Base-by-base conservation (phyloP, 164 flowering plant species). In the Berberis thunbergii region DNA sequence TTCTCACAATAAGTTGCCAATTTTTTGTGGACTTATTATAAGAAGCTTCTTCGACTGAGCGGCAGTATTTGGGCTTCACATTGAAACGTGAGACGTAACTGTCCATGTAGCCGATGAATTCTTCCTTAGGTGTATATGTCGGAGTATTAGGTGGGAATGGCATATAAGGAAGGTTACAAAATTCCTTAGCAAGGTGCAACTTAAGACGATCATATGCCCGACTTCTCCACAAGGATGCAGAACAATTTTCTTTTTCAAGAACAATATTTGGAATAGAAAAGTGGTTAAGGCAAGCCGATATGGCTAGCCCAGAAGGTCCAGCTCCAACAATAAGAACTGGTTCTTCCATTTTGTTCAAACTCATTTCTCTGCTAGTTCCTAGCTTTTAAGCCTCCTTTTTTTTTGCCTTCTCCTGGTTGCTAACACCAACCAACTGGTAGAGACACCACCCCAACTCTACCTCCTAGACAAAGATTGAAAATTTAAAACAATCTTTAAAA, bases 221-320 rank as follows among this genome's bases (percentile, higher is more conserved):
- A 1, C 42, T 66, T 48, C 49, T 66, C 69, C 69, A 66, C 41
- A 66, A 7, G 0, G 69, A 58, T 9, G 69, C 69, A 41, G 39
- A 50, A 41, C 63, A 49, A 49, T 65, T 42, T 4, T 65, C 68
- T 41, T 52, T 65, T 65, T 65, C 68, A 41, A 65, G 54, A 38
- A 66, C 26, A 2, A 66, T 41, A 42, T 58, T 66, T 1, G 62
- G 48, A 9, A 66, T 26, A 1, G 69, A 66, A 5, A 41, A 57
- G 4, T 11, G 62, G 54, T 59, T 43, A 2, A 66, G 41, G 40
- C 62, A 66, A 7, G 56, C 69, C 1, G 63, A 58, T 1, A 63
- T 49, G 11, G 69, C 69, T 4, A 66, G 26, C 8, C 68, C 68
- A 39, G 68, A 45, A 6, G 68, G 68, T 2, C 68, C 68, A 43